Percentiles rank a stretch among this genome's conserved stretches.
phyloP scores from a whole-genome alignment of 805 yeast species.

The Osmozyma mogii region DNA sequence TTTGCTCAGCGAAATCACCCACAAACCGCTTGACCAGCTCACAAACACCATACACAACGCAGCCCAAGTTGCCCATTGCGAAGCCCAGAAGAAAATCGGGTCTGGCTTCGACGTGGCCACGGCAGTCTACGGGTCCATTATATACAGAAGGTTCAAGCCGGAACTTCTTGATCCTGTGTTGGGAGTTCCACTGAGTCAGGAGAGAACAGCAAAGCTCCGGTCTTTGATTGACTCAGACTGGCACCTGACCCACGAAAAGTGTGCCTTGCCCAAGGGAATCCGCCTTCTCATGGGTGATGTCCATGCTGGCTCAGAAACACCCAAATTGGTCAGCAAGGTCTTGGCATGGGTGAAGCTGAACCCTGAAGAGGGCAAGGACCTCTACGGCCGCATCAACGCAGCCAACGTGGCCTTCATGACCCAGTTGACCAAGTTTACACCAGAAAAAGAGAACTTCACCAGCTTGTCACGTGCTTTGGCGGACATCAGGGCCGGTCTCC shows the following conservation, averaged over 20 bases:
- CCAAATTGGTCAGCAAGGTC: conserved; percentile 75
- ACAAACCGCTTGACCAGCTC: conserved; percentile 8
- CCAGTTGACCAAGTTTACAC: conserved; percentile 25
- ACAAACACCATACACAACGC: conserved; percentile 57
- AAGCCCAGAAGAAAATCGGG: conserved; percentile 92
- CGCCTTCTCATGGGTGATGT: conserved; percentile 89
- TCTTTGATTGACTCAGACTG: conserved; percentile 44
- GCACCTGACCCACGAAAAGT: conserved; percentile 48
- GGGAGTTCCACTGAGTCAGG: conserved; percentile 4
- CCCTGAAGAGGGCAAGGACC: conserved; percentile 39
- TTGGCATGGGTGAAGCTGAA: conserved; percentile 55
- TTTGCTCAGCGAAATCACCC: conserved; percentile 35
- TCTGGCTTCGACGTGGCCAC: conserved; percentile 97
- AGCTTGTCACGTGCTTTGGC: conserved; percentile 32
- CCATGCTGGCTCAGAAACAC: conserved; percentile 88
- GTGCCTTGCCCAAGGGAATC: conserved; percentile 61
- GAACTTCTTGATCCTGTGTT: conserved; percentile 33
- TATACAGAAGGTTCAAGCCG: conserved; percentile 71
- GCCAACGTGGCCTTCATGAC: conserved; percentile 54
- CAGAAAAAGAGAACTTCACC: conserved; percentile 2
- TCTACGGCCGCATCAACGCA: conserved; percentile 49
- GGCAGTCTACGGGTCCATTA: conserved; percentile 85
- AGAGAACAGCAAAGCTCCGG: conserved; percentile 16
- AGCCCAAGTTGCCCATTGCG: conserved; percentile 85
- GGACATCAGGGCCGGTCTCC: conserved; percentile 50